These are phyloP conservation scores for Luzula sylvatica DNA, from an alignment of 176 grass and related monocot genomes.

Conservation along the genomic window DNA sequence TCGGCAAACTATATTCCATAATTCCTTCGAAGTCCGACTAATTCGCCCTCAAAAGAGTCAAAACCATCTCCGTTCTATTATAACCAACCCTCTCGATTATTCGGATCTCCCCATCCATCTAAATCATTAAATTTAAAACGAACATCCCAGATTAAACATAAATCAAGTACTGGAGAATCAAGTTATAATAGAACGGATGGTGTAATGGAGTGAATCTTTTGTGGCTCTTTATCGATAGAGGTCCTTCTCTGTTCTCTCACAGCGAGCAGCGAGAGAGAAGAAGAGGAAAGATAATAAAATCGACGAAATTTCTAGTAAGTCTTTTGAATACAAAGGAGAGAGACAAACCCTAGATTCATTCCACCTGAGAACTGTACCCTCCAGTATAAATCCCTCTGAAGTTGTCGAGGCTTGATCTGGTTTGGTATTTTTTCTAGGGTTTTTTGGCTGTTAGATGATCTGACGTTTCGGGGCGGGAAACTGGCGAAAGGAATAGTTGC, in stretches of 20 bases:
- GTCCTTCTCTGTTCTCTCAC: neutral
- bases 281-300: neutral
- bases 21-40: slow-evolving; percentile 13
- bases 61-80: neutral
- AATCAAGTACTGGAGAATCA: neutral
- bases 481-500: neutral
- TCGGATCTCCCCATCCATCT: neutral
- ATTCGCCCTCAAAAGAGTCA: neutral
- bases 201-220: neutral
- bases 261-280: neutral
- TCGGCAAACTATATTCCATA: slow-evolving; percentile 24
- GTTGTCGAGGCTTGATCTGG: no score
- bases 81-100: neutral
- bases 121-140: slow-evolving; percentile 8
- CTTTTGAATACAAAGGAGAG: neutral
- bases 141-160: neutral
- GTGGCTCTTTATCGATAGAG: slow-evolving; percentile 5
- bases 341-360: slow-evolving; percentile 10
- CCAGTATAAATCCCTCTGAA: no score
- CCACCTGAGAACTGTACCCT: no score
- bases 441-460: slow-evolving; percentile 11
- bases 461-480: neutral
- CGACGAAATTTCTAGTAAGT: neutral
- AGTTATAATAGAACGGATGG: neutral
- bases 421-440: slow-evolving; percentile 11